Evolutionary conservation across 139 green algal species (phyloP).

Genomic region (Auxenochlorella pyrenoidosa): DNA sequence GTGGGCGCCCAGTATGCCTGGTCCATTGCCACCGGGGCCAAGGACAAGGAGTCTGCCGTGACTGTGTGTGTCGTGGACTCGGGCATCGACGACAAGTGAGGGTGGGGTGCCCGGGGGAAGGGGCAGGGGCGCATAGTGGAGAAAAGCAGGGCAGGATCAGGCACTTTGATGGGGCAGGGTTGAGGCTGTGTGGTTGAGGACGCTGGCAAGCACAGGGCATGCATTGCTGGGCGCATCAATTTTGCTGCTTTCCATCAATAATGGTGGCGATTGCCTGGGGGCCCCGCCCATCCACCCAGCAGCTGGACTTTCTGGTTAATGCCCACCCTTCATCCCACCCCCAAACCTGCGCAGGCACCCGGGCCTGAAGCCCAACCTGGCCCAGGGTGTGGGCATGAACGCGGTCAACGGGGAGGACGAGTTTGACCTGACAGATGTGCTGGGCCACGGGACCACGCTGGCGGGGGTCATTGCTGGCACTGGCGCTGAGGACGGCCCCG

Average conservation of each 20-base stretch:
- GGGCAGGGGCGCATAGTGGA: no score
- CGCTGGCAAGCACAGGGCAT: background rate
- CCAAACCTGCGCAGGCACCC: background rate
- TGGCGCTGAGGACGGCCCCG: background rate
- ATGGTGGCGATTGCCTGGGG: background rate
- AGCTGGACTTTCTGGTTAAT: no score
- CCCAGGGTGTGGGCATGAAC: background rate
- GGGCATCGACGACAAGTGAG: conserved; percentile 27
- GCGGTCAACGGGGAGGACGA: conserved; percentile 10
- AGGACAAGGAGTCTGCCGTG: background rate
- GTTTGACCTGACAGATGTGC: background rate
- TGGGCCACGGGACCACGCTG: conserved; percentile 23
- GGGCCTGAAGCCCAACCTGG: background rate
- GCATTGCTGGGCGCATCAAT: background rate
- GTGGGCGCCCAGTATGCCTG: conserved; percentile 9
- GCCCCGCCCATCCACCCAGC: background rate
- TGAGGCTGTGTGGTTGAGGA: no score
- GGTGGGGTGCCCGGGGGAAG: background rate
- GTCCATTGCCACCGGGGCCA: conserved; percentile 4
- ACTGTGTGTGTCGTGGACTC: conserved; percentile 22
- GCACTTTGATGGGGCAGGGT: no score
- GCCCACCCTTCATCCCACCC: background rate
- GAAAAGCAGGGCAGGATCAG: no score
- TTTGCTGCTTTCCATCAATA: background rate
- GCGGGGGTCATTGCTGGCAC: conserved; percentile 11